Conservation (phyloP, 805 yeast genomes). For the Starmerella ratchasimensis region DNA sequence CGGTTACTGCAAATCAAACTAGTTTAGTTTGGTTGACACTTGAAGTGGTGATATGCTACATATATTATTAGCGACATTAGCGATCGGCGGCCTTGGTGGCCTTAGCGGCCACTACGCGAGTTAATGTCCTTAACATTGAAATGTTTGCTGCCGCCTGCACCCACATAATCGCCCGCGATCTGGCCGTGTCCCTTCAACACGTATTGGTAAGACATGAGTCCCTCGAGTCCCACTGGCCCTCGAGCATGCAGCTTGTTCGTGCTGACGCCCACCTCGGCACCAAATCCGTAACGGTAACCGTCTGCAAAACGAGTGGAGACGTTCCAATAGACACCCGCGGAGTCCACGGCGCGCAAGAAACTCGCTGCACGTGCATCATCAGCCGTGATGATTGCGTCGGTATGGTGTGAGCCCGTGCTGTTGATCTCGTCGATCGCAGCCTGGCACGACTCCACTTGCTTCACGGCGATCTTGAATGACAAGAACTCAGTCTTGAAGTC, state of each 20-base stretch:
- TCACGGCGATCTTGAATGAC: conserved; percentile 70
- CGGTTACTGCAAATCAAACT: too few species aligned
- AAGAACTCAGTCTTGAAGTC: conserved; percentile 79
- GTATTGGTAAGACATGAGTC: conserved; percentile 89
- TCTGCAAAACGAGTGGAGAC: conserved; percentile 96
- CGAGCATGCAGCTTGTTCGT: conserved; percentile 96
- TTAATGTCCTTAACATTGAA: conserved; percentile 49
- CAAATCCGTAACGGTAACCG: conserved; percentile 96
- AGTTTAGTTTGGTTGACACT: too few species aligned
- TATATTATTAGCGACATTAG: too few species aligned
- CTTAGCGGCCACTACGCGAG: too few species aligned
- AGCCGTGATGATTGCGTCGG: conserved; percentile 82
- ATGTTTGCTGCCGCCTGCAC: conserved; percentile 75
- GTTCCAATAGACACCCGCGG: conserved; percentile 97
- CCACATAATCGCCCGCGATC: conserved; percentile 77
- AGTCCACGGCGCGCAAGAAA: conserved; percentile 76
- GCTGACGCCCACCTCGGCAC: conserved; percentile 95
- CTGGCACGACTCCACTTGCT: conserved; percentile 40
- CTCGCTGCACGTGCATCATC: conserved; percentile 53
- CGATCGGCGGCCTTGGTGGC: too few species aligned
- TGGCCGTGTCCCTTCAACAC: conserved; percentile 88
- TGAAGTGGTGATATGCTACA: too few species aligned
- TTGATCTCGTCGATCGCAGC: conserved; percentile 83
- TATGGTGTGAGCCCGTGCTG: conserved; percentile 85
- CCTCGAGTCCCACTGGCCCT: conserved; percentile 98